Evolutionary conservation across 1,284 basidiomycete genomes (phyloP).

Genomic region (Malassezia furfur): DNA sequence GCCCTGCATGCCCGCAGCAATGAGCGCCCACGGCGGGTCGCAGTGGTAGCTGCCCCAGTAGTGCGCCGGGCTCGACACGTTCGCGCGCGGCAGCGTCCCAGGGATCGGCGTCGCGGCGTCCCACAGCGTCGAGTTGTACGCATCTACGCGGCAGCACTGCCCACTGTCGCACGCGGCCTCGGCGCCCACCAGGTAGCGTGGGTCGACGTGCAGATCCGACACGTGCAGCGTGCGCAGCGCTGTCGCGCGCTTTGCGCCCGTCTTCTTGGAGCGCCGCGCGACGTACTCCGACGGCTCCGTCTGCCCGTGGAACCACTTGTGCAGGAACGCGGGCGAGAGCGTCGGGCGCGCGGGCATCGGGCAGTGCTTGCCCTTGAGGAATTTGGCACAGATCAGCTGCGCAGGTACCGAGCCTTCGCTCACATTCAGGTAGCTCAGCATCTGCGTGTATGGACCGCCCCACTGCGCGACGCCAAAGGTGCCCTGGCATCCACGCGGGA

Average conservation of each 20-base stretch:
- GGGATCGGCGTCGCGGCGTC: not conserved
- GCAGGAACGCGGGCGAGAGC: constrained; percentile 26
- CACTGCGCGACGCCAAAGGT: constrained; percentile 23
- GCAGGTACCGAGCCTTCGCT: constrained; percentile 25
- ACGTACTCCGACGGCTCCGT: constrained; percentile 13
- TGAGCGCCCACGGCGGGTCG: constrained; percentile 62
- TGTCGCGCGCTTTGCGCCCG: constrained; percentile 51
- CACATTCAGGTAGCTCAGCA: constrained; percentile 42
- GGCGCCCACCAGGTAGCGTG: constrained; percentile 64
- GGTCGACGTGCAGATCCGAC: constrained; percentile 69
- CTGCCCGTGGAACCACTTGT: constrained; percentile 34
- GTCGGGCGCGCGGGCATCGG: constrained; percentile 22
- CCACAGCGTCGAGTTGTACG: constrained; percentile 55
- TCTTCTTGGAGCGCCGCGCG: constrained; percentile 18
- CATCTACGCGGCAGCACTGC: constrained; percentile 62
- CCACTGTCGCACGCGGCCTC: constrained; percentile 66
- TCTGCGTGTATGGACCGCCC: constrained; percentile 33
- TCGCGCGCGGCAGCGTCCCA: constrained; percentile 17
- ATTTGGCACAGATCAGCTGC: constrained; percentile 33
- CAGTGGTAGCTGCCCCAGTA: constrained; percentile 51
- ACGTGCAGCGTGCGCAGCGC: constrained; percentile 65
- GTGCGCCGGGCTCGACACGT: constrained; percentile 27
- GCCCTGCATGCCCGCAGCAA: constrained; percentile 58
- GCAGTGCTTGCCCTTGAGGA: constrained; percentile 20
- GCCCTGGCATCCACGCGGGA: constrained; percentile 52